These are phyloP conservation scores for Talaromyces adpressus DNA, from an alignment of 495 filamentous ascomycete species.

Conservation along the genomic window DNA sequence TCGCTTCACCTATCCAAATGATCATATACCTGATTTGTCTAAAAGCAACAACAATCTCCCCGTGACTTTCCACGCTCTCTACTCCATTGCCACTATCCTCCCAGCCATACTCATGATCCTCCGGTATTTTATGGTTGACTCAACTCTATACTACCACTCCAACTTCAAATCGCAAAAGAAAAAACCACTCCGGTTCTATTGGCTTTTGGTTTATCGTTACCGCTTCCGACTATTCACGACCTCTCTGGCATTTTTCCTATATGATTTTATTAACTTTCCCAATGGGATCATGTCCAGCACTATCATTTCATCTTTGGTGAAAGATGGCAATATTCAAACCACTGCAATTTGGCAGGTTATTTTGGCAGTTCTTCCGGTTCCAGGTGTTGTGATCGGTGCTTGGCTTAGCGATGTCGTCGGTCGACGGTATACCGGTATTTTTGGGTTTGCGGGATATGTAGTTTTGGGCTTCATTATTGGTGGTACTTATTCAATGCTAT, in stretches of 20 bases:
- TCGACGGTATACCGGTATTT: slow-evolving; percentile 24
- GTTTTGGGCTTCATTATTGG: slow-evolving; percentile 31
- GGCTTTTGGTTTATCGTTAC: slow-evolving; percentile 22
- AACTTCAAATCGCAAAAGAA: slow-evolving; percentile 19
- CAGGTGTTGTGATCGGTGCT: slow-evolving; percentile 26
- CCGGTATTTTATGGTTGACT: slow-evolving; percentile 28
- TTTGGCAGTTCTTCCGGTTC: slow-evolving; percentile 26
- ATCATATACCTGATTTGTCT: slow-evolving; percentile 29
- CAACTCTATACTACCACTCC: slow-evolving; percentile 23
- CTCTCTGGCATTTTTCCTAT: slow-evolving; percentile 28
- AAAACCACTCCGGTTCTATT: slow-evolving; percentile 16
- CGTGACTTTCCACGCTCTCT: slow-evolving; percentile 25
- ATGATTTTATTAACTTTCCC: slow-evolving; percentile 32
- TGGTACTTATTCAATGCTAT: slow-evolving; percentile 20
- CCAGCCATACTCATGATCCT: slow-evolving; percentile 23
- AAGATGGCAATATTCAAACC: slow-evolving; percentile 22
- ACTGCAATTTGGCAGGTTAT: slow-evolving; percentile 33
- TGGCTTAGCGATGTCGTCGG: slow-evolving; percentile 28
- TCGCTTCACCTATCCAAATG: slow-evolving; percentile 24
- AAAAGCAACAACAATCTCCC: slow-evolving; percentile 25
- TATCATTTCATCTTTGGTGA: slow-evolving; percentile 31
- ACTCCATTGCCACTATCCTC: slow-evolving; percentile 25
- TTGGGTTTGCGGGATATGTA: slow-evolving; percentile 26
- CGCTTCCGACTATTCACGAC: slow-evolving; percentile 23
- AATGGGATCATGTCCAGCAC: slow-evolving; percentile 33